Base-by-base conservation (phyloP, 1,284 basidiomycete genomes). In the Trichosporon sp. region DNA sequence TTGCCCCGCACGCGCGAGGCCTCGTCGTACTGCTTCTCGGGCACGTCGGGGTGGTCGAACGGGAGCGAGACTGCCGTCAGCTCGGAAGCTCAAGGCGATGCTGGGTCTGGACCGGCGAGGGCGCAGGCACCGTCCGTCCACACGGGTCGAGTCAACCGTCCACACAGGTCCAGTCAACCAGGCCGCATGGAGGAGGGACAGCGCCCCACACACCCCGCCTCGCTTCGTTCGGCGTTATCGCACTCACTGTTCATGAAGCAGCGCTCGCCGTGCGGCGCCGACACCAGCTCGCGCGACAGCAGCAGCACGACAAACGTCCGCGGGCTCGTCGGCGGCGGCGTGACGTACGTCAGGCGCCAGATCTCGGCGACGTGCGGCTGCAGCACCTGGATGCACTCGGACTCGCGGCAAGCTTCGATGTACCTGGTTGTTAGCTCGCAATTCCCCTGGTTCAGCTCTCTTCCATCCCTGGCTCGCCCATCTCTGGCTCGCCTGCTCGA, bases 241-340 rank as follows among this genome's bases (percentile, higher is more conserved):
- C 1, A 68, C 76, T 38, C 56, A 80, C 78, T 77, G 71, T 82
- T 82, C 78, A 82, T 81, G 62, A 82, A 82, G 13, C 64, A 34
- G 18, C 80, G 67, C 65, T 77, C 58, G 35, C 80, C 80, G 18
- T 64, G 66, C 0, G 77, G 76, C n/a, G 71, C 69, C 13, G 65
- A 69, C 47, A 69, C 68, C n/a, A 78, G 70, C 67, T 80, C 78
- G 5, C 77, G 69, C 9, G 74, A 78, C 3, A 81, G 68, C 0
- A 83, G 72, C 1, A 83, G 74, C 27, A 81, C 74, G 25, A 83
- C 76, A 60, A 83, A 83, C 0, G 81, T 82, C 4, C 82, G 73
- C 7, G 82, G 82, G 32, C 70, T 78, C 1, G 81, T 79, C 0
- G 82, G 82, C 1, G 78, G 70, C 1, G 82, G 82, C n/a, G 80